Percentiles rank a stretch among this genome's conserved stretches.
Conservation (phyloP, 345 rosid genomes). For the Alliaria petiolata region DNA sequence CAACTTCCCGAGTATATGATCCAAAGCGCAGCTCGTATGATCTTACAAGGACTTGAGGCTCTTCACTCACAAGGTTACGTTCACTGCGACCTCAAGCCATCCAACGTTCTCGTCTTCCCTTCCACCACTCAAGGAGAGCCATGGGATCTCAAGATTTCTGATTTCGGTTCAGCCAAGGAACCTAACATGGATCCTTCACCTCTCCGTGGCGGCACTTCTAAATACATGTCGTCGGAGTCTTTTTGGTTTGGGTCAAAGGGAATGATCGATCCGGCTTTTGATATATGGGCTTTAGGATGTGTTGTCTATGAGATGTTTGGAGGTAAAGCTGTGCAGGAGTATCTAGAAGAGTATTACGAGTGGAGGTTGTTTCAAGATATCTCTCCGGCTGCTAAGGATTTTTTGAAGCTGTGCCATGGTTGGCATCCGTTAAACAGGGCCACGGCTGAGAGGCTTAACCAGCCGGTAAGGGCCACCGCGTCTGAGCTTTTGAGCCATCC, state of each 20-base stretch:
- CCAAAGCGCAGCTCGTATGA: neutral
- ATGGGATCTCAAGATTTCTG: neutral
- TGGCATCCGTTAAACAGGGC: neutral
- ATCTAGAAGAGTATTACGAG: neutral
- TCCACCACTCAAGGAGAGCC: neutral
- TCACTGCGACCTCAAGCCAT: constrained; percentile 1
- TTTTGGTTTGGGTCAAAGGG: neutral
- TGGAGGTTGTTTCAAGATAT: neutral
- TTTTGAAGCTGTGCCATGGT: neutral
- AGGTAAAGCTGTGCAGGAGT: neutral
- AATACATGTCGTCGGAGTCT: neutral
- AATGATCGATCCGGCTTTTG: neutral
- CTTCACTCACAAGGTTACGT: constrained; percentile 1
- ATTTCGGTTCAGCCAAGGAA: neutral
- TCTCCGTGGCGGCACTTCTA: neutral
- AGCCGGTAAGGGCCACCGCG: neutral
- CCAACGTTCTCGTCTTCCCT: neutral
- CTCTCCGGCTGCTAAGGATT: neutral
- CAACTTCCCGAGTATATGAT: neutral
- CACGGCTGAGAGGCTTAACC: too few species aligned
- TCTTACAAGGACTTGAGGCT: neutral
- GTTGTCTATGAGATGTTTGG: neutral
- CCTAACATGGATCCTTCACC: neutral
- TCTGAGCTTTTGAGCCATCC: neutral
- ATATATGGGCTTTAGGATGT: neutral